Evolutionary conservation across 2,329 filamentous ascomycete genomes (phyloP).

Genomic region (Grosmannia huntii): DNA sequence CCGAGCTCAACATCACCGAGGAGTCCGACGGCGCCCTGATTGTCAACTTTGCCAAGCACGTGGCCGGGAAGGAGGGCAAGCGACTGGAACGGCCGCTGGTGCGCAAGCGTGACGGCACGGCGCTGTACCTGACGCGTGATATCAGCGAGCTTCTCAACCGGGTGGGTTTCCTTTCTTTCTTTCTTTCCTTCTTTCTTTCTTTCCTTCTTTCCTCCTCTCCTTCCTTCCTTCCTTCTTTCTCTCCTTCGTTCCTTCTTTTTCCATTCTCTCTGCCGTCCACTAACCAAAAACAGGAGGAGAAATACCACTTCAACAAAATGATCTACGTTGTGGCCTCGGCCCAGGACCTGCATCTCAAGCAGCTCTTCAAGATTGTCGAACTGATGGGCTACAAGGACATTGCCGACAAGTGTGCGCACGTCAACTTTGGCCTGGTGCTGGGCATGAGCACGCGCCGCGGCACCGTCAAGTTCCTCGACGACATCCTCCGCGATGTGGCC

Average conservation of each 20-base stretch:
- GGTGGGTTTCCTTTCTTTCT: neutral
- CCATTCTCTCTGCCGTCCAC: neutral
- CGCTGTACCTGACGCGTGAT: constrained; percentile 66
- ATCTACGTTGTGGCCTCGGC: constrained; percentile 65
- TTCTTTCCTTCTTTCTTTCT: neutral
- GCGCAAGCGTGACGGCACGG: constrained; percentile 61
- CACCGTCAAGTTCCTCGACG: constrained; percentile 61
- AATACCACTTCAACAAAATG: constrained; percentile 63
- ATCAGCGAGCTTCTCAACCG: constrained; percentile 62
- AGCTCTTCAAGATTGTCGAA: constrained; percentile 66
- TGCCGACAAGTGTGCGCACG: constrained; percentile 54
- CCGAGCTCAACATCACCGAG: constrained; percentile 51
- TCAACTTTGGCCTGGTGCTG: constrained; percentile 62
- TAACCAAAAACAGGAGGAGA: constrained; percentile 25
- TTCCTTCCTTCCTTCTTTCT: neutral
- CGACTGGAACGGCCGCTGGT: constrained; percentile 58
- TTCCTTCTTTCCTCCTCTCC: neutral
- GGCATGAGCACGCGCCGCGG: constrained; percentile 61
- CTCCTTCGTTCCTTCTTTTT: no score
- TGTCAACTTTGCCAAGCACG: constrained; percentile 57
- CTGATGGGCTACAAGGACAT: constrained; percentile 58
- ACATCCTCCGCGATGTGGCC: constrained; percentile 65
- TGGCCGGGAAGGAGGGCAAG: constrained; percentile 54
- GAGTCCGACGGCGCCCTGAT: constrained; percentile 61
- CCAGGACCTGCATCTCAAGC: constrained; percentile 60